These are phyloP conservation scores for Hymenoscyphus fructigenus DNA, from an alignment of 2,329 filamentous ascomycete species.

Conservation along the genomic window DNA sequence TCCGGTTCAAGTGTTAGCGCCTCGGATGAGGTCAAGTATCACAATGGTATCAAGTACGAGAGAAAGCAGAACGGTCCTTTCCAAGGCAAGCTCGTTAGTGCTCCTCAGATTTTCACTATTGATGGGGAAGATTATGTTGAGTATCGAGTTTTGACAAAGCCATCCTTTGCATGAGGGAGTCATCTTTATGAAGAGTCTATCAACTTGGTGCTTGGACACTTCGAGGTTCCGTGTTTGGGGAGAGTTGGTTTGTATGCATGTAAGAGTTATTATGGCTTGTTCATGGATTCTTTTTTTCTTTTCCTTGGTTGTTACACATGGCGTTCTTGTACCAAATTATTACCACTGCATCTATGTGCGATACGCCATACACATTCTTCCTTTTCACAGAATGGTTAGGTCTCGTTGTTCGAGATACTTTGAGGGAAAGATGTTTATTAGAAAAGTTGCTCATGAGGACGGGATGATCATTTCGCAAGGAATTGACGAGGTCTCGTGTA, in stretches of 20 bases:
- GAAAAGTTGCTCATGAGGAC: not conserved
- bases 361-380: not conserved
- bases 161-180: conserved; percentile 44
- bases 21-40: conserved; percentile 54
- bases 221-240: not conserved
- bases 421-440: not conserved
- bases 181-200: not conserved
- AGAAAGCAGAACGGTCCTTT: conserved; percentile 61
- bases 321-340: conserved; percentile 5
- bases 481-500: not conserved
- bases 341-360: not conserved
- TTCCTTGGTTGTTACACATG: not conserved
- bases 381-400: not conserved
- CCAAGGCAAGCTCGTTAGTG: conserved; percentile 61
- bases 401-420: not conserved
- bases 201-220: too few relatives aligned
- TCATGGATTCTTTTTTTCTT: not conserved
- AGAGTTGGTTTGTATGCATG: conserved; percentile 2
- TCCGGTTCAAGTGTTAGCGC: conserved; percentile 37
- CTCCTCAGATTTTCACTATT: conserved; percentile 61
- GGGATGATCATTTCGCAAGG: not conserved
- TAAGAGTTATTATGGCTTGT: conserved; percentile 3
- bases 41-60: conserved; percentile 61
- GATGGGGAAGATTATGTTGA: conserved; percentile 68
- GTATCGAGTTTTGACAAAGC: conserved; percentile 64